A percentile compares a stretch with the other conserved stretches of the same genome.
Conservation (phyloP, 176 grass and related monocot species). For the Oryza nivara region DNA sequence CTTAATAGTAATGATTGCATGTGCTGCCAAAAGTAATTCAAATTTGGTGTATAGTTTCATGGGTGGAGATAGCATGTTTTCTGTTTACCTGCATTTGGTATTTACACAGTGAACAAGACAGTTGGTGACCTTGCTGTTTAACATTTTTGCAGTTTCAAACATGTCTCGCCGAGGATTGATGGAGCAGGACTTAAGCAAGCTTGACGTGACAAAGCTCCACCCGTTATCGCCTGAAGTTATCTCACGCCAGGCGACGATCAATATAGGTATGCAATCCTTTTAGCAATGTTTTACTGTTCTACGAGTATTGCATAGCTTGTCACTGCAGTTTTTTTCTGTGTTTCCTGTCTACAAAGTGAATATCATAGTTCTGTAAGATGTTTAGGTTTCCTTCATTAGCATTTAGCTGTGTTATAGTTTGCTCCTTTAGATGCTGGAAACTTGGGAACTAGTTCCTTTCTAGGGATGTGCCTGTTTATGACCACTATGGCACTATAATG, state of each 20-base stretch:
- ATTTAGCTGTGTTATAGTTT: neutral
- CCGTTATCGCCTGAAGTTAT: constrained; percentile 88
- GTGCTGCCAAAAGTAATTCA: neutral
- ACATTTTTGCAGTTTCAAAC: neutral
- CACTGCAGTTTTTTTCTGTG: neutral
- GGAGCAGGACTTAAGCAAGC: constrained; percentile 92
- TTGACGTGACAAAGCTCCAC: constrained; percentile 80
- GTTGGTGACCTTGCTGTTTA: neutral
- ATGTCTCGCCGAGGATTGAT: constrained; percentile 74
- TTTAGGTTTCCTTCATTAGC: neutral
- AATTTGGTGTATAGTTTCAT: neutral
- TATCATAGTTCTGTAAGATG: neutral
- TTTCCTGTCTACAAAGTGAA: neutral
- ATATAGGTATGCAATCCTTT: constrained; percentile 64
- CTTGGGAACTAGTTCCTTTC: neutral
- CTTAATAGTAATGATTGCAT: neutral
- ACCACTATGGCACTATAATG: neutral
- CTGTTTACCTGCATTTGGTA: neutral
- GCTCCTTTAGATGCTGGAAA: neutral
- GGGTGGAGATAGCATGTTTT: neutral
- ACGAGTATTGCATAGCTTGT: neutral
- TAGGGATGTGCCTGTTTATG: neutral
- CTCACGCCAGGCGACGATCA: constrained; percentile 82
- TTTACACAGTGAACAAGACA: neutral
- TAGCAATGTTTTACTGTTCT: neutral